phyloP scores from a whole-genome alignment of 768 basidiomycete species.

The Cyathus striatus region DNA sequence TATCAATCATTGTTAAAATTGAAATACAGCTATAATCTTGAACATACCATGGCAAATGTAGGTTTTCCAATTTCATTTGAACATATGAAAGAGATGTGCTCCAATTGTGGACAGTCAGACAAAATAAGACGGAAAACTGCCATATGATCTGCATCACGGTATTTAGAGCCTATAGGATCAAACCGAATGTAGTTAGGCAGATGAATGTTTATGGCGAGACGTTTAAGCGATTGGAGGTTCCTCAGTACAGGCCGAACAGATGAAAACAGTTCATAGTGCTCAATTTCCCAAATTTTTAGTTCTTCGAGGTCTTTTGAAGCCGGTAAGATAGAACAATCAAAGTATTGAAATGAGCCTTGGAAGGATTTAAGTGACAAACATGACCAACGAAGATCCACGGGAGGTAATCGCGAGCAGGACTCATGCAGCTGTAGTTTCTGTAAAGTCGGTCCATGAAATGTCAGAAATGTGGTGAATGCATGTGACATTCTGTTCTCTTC shows the following conservation, averaged over 20 bases:
- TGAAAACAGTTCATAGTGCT: slow-evolving; percentile 11
- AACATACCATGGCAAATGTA: slow-evolving; percentile 12
- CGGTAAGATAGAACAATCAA: slow-evolving; percentile 8
- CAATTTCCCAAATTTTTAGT: slow-evolving; percentile 11
- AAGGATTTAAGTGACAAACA: slow-evolving; percentile 10
- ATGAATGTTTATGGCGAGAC: slow-evolving; percentile 13
- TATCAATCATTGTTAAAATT: neutral
- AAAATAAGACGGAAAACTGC: slow-evolving; percentile 12
- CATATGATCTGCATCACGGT: slow-evolving; percentile 8
- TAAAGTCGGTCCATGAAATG: no score
- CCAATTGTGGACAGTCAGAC: slow-evolving; percentile 8
- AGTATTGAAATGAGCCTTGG: slow-evolving; percentile 11
- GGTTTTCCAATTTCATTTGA: slow-evolving; percentile 12
- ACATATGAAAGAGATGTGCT: slow-evolving; percentile 14
- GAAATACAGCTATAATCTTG: neutral
- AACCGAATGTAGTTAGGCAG: slow-evolving; percentile 9
- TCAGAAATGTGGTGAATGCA: no score
- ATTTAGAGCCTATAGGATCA: neutral
- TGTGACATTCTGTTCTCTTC: no score
- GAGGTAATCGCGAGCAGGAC: slow-evolving; percentile 7
- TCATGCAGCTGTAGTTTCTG: slow-evolving; percentile 13
- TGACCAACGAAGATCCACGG: slow-evolving; percentile 8
- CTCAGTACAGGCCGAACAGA: slow-evolving; percentile 11
- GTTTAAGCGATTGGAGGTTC: slow-evolving; percentile 7
- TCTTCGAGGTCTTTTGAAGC: slow-evolving; percentile 9